phyloP scores from a whole-genome alignment of 768 basidiomycete genomes.

The Mrakia hoshinonis region DNA sequence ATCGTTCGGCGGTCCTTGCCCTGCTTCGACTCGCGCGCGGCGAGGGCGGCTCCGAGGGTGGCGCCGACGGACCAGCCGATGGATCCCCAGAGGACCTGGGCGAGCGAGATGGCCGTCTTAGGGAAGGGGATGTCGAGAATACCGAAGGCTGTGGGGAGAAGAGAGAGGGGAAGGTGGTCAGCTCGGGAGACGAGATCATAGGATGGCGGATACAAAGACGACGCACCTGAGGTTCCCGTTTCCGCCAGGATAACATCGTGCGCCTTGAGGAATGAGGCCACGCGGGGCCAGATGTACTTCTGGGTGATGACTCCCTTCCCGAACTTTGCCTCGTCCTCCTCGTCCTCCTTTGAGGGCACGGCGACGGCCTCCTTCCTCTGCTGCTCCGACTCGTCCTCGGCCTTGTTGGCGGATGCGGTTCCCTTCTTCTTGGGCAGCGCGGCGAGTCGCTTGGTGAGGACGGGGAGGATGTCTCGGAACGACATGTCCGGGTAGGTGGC shows the following conservation, averaged over 20 bases:
- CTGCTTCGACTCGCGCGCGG: slow-evolving; percentile 52
- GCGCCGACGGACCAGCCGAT: slow-evolving; percentile 54
- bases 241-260: slow-evolving; percentile 69
- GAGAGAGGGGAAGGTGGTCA: not conserved
- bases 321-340: slow-evolving; percentile 38
- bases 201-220: not conserved
- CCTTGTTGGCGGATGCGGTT: slow-evolving; percentile 34
- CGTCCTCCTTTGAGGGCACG: slow-evolving; percentile 40
- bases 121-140: slow-evolving; percentile 73
- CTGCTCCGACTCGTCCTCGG: slow-evolving; percentile 1
- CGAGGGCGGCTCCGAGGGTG: slow-evolving; percentile 59
- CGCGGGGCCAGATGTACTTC: slow-evolving; percentile 71
- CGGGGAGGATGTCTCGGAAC: slow-evolving; percentile 38
- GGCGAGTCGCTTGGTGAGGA: slow-evolving; percentile 34
- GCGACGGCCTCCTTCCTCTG: slow-evolving; percentile 23
- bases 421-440: slow-evolving; percentile 26
- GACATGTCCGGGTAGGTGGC: slow-evolving; percentile 33
- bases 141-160: slow-evolving; percentile 55
- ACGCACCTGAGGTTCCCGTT: slow-evolving; percentile 50
- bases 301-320: slow-evolving; percentile 55
- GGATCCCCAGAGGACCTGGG: slow-evolving; percentile 78
- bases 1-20: slow-evolving; percentile 55
- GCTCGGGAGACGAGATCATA: not conserved
- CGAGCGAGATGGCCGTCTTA: slow-evolving; percentile 54
- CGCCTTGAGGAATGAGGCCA: slow-evolving; percentile 61